A percentile compares a stretch with the other conserved stretches of the same genome.
These are phyloP conservation scores for Meripilus lineatus DNA, from an alignment of 1,284 basidiomycete species.

Conservation along the genomic window DNA sequence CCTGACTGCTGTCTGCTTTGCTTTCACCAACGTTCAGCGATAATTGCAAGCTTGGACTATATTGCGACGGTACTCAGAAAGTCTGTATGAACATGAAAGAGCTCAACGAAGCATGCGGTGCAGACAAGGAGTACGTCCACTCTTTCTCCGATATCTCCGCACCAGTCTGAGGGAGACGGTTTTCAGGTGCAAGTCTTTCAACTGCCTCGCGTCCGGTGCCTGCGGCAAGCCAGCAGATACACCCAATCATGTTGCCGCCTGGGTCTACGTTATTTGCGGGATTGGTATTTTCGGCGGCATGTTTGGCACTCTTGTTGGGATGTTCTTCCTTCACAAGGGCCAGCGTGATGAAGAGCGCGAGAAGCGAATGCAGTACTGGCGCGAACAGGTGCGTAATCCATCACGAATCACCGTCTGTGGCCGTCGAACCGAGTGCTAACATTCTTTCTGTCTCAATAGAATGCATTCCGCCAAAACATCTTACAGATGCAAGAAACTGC, in stretches of 20 bases:
- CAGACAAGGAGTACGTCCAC: constrained; percentile 72
- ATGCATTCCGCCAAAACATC: constrained; percentile 73
- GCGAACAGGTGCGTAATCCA: constrained; percentile 66
- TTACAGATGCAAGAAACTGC: constrained; percentile 72
- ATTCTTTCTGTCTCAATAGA: constrained; percentile 37
- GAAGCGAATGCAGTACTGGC: constrained; percentile 83
- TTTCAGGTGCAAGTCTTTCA: constrained; percentile 68
- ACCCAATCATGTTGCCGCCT: constrained; percentile 59
- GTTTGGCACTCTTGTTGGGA: constrained; percentile 57
- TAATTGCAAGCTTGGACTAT: constrained; percentile 61
- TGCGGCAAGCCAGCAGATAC: constrained; percentile 62
- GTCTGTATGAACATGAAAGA: constrained; percentile 59
- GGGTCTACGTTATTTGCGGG: constrained; percentile 72
- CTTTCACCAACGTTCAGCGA: too few species aligned
- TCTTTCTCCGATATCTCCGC: constrained; percentile 3
- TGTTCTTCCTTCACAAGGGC: constrained; percentile 69
- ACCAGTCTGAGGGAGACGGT: constrained; percentile 8
- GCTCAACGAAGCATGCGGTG: constrained; percentile 56
- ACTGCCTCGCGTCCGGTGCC: constrained; percentile 57
- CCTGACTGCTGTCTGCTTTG: constrained; percentile 3
- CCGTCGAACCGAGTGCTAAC: too few species aligned
- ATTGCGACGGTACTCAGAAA: constrained; percentile 63
- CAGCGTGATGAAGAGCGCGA: constrained; percentile 72
- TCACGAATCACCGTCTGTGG: neutral
- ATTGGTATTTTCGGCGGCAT: constrained; percentile 75